Conservation (phyloP, 441 rosid species). For the Daphne laureola region DNA sequence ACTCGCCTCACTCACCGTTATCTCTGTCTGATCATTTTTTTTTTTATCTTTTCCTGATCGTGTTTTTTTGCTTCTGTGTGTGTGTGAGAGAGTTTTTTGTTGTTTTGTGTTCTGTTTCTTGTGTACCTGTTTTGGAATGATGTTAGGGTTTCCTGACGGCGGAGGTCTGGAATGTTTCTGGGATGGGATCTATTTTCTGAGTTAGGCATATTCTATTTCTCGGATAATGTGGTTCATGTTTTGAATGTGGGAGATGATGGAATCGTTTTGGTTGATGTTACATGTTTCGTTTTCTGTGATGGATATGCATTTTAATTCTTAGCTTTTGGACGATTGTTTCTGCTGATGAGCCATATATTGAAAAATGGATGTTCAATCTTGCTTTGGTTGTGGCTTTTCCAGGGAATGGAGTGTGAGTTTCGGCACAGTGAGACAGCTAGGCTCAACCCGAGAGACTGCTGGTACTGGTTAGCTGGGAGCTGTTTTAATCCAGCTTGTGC, state of each 20-base stretch:
- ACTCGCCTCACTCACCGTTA: not conserved
- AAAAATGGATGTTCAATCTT: too few species aligned
- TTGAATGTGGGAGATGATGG: too few species aligned
- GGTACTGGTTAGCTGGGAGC: constrained; percentile 49
- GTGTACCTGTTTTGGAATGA: constrained; percentile 9
- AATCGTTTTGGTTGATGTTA: too few species aligned
- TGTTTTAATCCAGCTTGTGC: constrained; percentile 46
- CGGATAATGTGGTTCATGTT: too few species aligned
- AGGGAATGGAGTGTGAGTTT: constrained; percentile 46
- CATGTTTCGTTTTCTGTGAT: too few species aligned
- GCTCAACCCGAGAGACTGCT: constrained; percentile 54
- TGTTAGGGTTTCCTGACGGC: constrained; percentile 11
- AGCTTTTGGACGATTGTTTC: too few species aligned
- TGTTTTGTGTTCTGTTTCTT: constrained; percentile 1
- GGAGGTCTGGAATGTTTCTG: too few species aligned
- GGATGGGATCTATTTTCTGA: too few species aligned
- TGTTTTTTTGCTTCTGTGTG: not conserved
- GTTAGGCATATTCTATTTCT: too few species aligned
- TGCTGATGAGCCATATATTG: too few species aligned
- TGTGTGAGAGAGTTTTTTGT: not conserved
- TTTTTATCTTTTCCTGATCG: not conserved
- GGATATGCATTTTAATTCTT: too few species aligned
- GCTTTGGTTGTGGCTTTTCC: not conserved
- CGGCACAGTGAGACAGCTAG: constrained; percentile 49
- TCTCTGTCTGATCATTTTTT: not conserved